Percentiles rank a stretch among this genome's conserved stretches.
These are phyloP conservation scores for Gardenia jasminoides DNA, from an alignment of 257 asterid genomes.

Conservation along the genomic window DNA sequence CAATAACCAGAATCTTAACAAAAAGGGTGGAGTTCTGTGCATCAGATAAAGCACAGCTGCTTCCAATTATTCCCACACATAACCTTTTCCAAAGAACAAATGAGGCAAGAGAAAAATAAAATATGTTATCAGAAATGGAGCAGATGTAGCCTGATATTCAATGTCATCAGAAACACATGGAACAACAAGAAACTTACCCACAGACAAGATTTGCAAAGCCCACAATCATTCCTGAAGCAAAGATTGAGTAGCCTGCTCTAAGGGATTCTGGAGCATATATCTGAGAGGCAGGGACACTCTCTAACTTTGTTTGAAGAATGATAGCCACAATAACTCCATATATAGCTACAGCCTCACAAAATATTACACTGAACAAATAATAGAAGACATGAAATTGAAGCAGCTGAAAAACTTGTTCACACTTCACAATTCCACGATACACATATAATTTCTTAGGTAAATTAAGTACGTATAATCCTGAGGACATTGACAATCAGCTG, in stretches of 20 bases:
- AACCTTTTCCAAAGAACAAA: slow-evolving; percentile 44
- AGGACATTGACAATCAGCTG: neutral
- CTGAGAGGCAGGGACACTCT: slow-evolving; percentile 73
- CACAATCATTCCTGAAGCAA: too few relatives aligned
- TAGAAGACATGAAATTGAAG: slow-evolving; percentile 2
- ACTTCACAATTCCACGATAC: neutral
- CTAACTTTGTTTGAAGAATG: slow-evolving; percentile 97
- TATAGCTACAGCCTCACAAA: slow-evolving; percentile 98
- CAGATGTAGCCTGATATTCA: neutral
- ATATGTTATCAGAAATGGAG: slow-evolving; percentile 13
- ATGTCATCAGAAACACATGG: neutral
- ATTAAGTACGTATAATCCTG: neutral
- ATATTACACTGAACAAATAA: slow-evolving; percentile 67
- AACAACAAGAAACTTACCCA: slow-evolving; percentile 54
- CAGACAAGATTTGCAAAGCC: too few relatives aligned
- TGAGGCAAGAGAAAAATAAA: slow-evolving; percentile 2
- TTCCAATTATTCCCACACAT: slow-evolving; percentile 96
- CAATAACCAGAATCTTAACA: slow-evolving; percentile 95
- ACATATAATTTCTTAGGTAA: neutral
- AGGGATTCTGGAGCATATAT: slow-evolving; percentile 83
- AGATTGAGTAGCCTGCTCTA: slow-evolving; percentile 97
- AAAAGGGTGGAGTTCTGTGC: slow-evolving; percentile 98
- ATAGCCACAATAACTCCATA: slow-evolving; percentile 99
- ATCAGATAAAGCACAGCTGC: slow-evolving; percentile 97
- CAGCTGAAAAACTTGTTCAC: neutral